Evolutionary conservation across 2,329 filamentous ascomycete genomes (phyloP).

Genomic region (Myriosclerotinia scirpicola): DNA sequence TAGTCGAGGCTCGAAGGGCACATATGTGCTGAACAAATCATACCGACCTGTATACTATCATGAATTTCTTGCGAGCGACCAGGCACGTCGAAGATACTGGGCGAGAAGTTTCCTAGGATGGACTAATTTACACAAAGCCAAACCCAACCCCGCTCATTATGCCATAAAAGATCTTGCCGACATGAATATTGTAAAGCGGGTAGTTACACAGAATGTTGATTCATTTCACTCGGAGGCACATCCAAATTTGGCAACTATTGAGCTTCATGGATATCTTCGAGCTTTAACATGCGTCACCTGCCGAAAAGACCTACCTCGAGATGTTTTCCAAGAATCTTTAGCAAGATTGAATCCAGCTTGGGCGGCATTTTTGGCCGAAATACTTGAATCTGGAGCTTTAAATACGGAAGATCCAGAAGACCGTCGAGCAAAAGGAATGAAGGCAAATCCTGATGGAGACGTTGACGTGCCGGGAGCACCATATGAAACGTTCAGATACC

Average conservation of each 20-base stretch:
- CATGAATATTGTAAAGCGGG: conserved; percentile 69
- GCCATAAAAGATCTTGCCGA: conserved; percentile 71
- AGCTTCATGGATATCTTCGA: conserved; percentile 89
- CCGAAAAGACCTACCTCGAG: conserved; percentile 66
- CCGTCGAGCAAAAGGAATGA: conserved; percentile 66
- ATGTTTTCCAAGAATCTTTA: conserved; percentile 73
- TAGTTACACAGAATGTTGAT: conserved; percentile 97
- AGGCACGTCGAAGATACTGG: conserved; percentile 87
- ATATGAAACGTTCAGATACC: conserved; percentile 88
- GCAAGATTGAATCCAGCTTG: conserved; percentile 81
- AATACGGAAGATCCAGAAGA: conserved; percentile 74
- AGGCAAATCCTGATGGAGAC: conserved; percentile 91
- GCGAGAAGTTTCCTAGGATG: conserved; percentile 91
- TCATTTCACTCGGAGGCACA: conserved; percentile 84
- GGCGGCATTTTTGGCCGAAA: conserved; percentile 72
- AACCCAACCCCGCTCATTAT: conserved; percentile 76
- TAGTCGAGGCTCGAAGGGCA: conserved; percentile 69
- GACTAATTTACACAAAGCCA: conserved; percentile 76
- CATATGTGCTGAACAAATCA: conserved; percentile 86
- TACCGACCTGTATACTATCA: conserved; percentile 92
- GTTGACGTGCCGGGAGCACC: conserved; percentile 85
- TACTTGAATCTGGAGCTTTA: conserved; percentile 72
- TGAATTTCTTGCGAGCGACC: conserved; percentile 69
- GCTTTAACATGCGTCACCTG: conserved; percentile 81
- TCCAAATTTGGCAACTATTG: conserved; percentile 70